Evolutionary conservation across 2,329 filamentous ascomycete species (phyloP), one percentile per base, ranked within the genome.

Genomic region (Cercospora sojina): DNA sequence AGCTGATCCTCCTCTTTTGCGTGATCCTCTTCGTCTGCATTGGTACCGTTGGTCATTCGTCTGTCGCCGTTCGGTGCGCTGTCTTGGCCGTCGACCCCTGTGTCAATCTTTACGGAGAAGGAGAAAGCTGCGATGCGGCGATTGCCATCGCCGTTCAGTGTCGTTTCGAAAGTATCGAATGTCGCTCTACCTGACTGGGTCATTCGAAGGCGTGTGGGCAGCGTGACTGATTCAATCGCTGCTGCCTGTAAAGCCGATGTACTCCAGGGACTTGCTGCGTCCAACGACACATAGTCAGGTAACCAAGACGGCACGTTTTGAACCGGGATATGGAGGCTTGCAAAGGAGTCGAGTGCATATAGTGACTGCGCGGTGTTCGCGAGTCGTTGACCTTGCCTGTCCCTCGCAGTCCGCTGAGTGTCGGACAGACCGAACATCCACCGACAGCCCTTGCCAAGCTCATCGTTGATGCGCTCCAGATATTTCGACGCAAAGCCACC

Each of bases 381-480:
- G 20, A 91, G 83, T 65, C 89, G 87, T 49, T 90, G 80, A 38
- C 89, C 76, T 66, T 88, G 85, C 71, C 87, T 87, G 70, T 89
- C 86, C 84, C 88, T 69, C 43, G 65, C 41, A 23, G n/a, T 58
- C 49, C 67, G 66, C 51, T 73, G 70, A 47, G 84, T 81, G 64
- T 90, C 88, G 77, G 96, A 90, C 23, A 93, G 77, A 0, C 90
- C 93, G 90, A 93, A 98, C 12, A 93, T 86, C 91, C 92, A 96
- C 32, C 97, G 87, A 59, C 88, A 88, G 35, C 88, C 87, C 80
- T 97, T 98, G 31, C 92, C 92, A 77, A 93, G 94, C 77, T 99
- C 95, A 76, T 99, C 95, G 68, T 91, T 83, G 65, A 99, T 79
- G 31, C 88, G 85, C 76, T 98, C 80, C 59, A 80, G 72, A 77